Percentiles rank a stretch among this genome's conserved stretches.
These are phyloP conservation scores for Rhazya stricta DNA, from an alignment of 257 asterid genomes.

Conservation along the genomic window DNA sequence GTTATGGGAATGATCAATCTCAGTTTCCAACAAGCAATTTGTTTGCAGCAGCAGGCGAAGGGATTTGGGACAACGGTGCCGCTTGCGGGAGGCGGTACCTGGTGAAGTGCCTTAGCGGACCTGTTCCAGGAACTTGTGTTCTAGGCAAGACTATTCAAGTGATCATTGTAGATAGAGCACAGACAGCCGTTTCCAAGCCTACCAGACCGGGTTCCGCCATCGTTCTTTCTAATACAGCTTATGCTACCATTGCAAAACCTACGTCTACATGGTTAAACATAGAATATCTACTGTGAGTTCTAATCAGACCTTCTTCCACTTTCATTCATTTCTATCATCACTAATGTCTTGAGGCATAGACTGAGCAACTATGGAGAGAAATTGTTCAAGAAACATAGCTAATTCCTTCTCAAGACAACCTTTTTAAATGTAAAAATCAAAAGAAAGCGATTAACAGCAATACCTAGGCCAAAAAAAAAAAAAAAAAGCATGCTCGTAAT, in stretches of 20 bases:
- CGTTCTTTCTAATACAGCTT: constrained; percentile 52
- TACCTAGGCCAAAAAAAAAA: too few relatives aligned
- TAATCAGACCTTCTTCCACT: too few relatives aligned
- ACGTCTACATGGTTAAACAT: constrained; percentile 36
- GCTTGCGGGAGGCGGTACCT: constrained; percentile 76
- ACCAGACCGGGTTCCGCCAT: constrained; percentile 32
- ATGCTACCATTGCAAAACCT: constrained; percentile 33
- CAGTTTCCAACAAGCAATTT: constrained; percentile 59
- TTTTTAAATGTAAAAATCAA: background rate
- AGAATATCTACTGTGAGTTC: constrained; percentile 61
- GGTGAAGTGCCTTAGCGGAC: constrained; percentile 61
- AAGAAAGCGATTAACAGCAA: too few relatives aligned
- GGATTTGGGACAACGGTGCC: constrained; percentile 77
- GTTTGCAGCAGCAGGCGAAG: constrained; percentile 80
- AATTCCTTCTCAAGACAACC: too few relatives aligned
- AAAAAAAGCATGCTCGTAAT: too few relatives aligned
- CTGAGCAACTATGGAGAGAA: too few relatives aligned
- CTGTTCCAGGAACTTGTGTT: constrained; percentile 33
- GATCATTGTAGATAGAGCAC: constrained; percentile 63
- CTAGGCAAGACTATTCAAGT: constrained; percentile 43
- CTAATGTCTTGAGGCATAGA: too few relatives aligned
- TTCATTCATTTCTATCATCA: background rate
- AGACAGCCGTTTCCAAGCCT: constrained; percentile 46
- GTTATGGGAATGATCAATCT: constrained; percentile 50
- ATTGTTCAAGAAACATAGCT: too few relatives aligned